phyloP scores from a whole-genome alignment of 129 eudicot genomes.

The Kitagawia praeruptora region DNA sequence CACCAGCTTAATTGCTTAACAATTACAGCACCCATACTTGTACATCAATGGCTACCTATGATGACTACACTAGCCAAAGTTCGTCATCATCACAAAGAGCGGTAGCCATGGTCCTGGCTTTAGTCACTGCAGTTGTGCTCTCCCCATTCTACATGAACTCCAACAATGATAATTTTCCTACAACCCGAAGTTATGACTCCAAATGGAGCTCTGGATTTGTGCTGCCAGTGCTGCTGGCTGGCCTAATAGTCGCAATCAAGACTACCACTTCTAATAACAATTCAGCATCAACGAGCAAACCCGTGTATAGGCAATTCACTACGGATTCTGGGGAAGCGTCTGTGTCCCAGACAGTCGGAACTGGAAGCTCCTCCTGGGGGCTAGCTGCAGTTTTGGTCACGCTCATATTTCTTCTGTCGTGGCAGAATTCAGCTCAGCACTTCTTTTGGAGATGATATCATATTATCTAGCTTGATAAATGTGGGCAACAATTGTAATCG shows the following conservation, averaged over 20 bases:
- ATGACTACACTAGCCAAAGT: constrained; percentile 17
- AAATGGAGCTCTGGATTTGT: constrained; percentile 75
- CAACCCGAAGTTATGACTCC: constrained; percentile 23
- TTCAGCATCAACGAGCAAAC: not conserved
- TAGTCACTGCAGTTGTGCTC: constrained; percentile 51
- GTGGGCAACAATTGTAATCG: not conserved
- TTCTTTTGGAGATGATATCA: constrained; percentile 57
- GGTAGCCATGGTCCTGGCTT: constrained; percentile 59
- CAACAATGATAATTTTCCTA: constrained; percentile 23
- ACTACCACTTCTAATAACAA: constrained; percentile 28
- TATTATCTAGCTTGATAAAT: not conserved
- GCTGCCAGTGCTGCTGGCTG: constrained; percentile 63
- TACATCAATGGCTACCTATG: constrained; percentile 22
- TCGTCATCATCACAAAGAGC: constrained; percentile 42
- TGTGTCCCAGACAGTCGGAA: constrained; percentile 26
- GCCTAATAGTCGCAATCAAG: constrained; percentile 70
- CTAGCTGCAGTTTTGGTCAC: constrained; percentile 55
- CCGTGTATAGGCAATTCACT: not conserved
- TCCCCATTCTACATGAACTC: constrained; percentile 55
- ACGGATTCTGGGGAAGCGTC: constrained; percentile 3
- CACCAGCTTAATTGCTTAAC: no score
- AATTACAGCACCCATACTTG: not conserved
- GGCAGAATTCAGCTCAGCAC: constrained; percentile 62
- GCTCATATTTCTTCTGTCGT: constrained; percentile 59
- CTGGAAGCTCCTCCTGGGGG: constrained; percentile 76